A percentile compares a stretch with the other conserved stretches of the same genome.
These are phyloP conservation scores for Leccinum broughii DNA, from an alignment of 768 basidiomycete species.

Conservation along the genomic window DNA sequence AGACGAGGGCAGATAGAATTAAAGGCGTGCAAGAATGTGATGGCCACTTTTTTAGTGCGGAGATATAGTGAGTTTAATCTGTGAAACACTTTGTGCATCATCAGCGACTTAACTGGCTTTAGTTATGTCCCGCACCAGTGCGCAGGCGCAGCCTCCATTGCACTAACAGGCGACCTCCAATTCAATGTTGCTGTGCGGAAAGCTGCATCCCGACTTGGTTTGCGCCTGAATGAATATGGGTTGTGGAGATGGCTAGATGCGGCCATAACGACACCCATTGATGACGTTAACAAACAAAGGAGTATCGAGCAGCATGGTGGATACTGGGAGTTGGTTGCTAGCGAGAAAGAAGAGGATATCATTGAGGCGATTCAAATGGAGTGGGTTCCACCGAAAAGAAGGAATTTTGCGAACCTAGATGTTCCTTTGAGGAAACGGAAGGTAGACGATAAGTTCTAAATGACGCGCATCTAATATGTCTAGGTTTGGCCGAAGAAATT, in stretches of 20 bases:
- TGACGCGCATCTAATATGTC: neutral
- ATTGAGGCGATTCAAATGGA: slow-evolving; percentile 27
- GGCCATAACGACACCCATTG: neutral
- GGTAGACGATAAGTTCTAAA: slow-evolving; percentile 2
- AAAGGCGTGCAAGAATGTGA: slow-evolving; percentile 23
- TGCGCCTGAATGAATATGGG: slow-evolving; percentile 61
- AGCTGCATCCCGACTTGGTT: slow-evolving; percentile 44
- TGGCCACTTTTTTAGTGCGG: slow-evolving; percentile 42
- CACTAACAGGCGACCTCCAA: slow-evolving; percentile 55
- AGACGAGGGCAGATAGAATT: slow-evolving; percentile 25
- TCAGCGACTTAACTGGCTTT: neutral
- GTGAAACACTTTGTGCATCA: neutral
- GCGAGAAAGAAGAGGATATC: slow-evolving; percentile 29
- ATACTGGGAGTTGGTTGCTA: slow-evolving; percentile 24
- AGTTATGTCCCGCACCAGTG: slow-evolving; percentile 26
- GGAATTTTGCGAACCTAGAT: slow-evolving; percentile 24
- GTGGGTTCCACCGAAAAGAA: slow-evolving; percentile 29
- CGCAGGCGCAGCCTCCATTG: slow-evolving; percentile 52
- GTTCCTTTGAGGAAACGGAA: slow-evolving; percentile 6
- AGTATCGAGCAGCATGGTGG: slow-evolving; percentile 16
- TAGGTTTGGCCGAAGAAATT: slow-evolving; percentile 1
- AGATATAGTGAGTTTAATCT: slow-evolving; percentile 30
- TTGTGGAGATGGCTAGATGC: slow-evolving; percentile 56
- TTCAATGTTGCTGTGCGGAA: slow-evolving; percentile 45
- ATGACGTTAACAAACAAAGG: slow-evolving; percentile 3